phyloP scores from a whole-genome alignment of 768 basidiomycete species.

The Gloeopeniophorella convolvens region DNA sequence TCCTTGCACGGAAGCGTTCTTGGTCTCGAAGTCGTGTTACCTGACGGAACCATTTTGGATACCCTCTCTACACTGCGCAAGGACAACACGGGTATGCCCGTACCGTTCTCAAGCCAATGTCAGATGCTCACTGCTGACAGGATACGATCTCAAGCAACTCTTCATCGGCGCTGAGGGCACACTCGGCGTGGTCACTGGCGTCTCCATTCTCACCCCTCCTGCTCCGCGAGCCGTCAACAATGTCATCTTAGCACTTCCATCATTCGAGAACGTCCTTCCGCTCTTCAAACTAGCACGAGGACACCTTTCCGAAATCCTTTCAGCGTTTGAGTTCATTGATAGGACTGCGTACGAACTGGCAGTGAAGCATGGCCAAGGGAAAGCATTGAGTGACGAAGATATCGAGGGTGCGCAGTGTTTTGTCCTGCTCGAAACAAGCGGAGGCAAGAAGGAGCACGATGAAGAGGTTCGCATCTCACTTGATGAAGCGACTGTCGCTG shows the following conservation, averaged over 20 bases:
- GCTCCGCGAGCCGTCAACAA: slow-evolving; percentile 82
- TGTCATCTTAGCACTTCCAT: slow-evolving; percentile 82
- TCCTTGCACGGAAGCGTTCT: slow-evolving; percentile 92
- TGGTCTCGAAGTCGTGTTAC: slow-evolving; percentile 91
- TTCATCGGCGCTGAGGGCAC: slow-evolving; percentile 98
- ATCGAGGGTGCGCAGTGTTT: slow-evolving; percentile 79
- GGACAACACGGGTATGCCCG: slow-evolving; percentile 83
- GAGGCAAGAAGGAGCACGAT: slow-evolving; percentile 88
- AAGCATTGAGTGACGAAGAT: slow-evolving; percentile 67
- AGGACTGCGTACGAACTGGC: slow-evolving; percentile 77
- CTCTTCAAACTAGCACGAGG: slow-evolving; percentile 76
- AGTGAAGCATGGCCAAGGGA: slow-evolving; percentile 76
- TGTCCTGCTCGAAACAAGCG: slow-evolving; percentile 91
- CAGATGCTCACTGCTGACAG: slow-evolving; percentile 33
- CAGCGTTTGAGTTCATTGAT: slow-evolving; percentile 96
- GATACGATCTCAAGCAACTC: slow-evolving; percentile 96
- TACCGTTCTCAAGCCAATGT: background rate
- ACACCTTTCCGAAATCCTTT: slow-evolving; percentile 89
- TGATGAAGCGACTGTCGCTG: background rate
- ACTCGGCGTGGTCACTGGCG: slow-evolving; percentile 89
- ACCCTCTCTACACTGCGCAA: slow-evolving; percentile 87
- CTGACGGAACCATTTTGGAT: slow-evolving; percentile 88
- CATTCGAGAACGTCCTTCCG: slow-evolving; percentile 80
- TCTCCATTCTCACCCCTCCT: slow-evolving; percentile 88
- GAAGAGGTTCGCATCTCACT: slow-evolving; percentile 55